Base-by-base conservation (phyloP, 73 alveolate genomes). In the Paramecium caudatum region DNA sequence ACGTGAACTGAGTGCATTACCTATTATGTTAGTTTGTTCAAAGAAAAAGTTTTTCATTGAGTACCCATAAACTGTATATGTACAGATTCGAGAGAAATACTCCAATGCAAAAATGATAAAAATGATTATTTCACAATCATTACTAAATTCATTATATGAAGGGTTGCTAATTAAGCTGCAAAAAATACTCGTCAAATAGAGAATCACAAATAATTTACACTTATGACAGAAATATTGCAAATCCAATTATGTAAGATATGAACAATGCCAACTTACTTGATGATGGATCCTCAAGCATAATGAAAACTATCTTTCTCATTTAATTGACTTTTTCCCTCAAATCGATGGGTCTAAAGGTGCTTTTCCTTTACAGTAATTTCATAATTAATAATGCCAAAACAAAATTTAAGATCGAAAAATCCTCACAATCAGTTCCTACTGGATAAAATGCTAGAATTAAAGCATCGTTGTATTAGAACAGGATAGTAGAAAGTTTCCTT, bases 401-500 rank as follows among this genome's bases (percentile, higher is more conserved):
- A 65, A 33, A 17, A 32, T 15, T 25, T 65, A 1, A 65, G 43
- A 43, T 12, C 88, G n/a, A 37, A 41, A 23, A 74, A 74, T 74
- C 88, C 88, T 6, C 65, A 39, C 43, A 74, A 74, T 74, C 43
- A 74, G 32, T 74, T 37, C 32, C 17, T 74, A 21, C 17, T 41
- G 0, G 88, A 74, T 74, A 30, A 74, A 5, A 37, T 74, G 6
- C 37, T 27, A 3, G 88, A 41, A 74, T 23, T 74, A 13, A 74
- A 74, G 47, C 16, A 27, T 23, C 16, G 47, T 21, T 74, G 68
- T 25, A 12, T 74, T 5, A 74, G 88, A 74, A 36, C 39, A 41
- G 88, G 88, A 15, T 74, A 74, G 43, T 63, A 74, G 19, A 74
- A 45, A 45, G 21, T 74, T 39, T 63, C 88, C 33, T 41, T 41